These are phyloP conservation scores for Auriscalpium vulgare DNA, from an alignment of 768 basidiomycete species.

Conservation along the genomic window DNA sequence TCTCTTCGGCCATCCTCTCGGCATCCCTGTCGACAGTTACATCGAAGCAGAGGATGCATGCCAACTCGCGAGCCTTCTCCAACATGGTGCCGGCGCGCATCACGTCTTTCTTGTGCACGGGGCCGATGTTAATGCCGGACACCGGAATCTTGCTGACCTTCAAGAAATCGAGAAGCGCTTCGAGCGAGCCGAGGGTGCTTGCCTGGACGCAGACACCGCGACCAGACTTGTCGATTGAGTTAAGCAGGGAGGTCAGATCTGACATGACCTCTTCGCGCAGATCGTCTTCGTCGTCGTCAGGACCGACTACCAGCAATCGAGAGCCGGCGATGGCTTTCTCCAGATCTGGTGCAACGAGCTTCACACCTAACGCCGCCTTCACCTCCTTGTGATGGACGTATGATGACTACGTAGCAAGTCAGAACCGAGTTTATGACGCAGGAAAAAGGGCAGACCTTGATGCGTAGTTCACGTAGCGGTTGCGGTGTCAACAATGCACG, in stretches of 20 bases:
- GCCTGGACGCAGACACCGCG: conserved; percentile 97
- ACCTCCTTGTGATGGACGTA: conserved; percentile 98
- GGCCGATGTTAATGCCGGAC: conserved; percentile 94
- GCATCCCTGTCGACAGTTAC: conserved; percentile 92
- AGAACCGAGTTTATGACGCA: no score
- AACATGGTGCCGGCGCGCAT: conserved; percentile 91
- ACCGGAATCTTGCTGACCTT: conserved; percentile 95
- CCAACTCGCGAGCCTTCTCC: conserved; percentile 91
- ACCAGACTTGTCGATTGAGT: conserved; percentile 92
- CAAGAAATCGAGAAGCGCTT: conserved; percentile 94
- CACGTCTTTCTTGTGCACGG: conserved; percentile 91
- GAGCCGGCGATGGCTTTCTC: conserved; percentile 99
- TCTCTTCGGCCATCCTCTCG: conserved; percentile 84
- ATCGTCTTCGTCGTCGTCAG: conserved; percentile 95
- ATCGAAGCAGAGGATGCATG: conserved; percentile 95
- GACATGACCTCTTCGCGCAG: conserved; percentile 94
- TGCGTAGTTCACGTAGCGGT: conserved; percentile 87
- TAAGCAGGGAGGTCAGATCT: conserved; percentile 80
- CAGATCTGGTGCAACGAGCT: conserved; percentile 88
- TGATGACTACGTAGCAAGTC: conserved; percentile 49
- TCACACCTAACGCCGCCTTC: conserved; percentile 94
- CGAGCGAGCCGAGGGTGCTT: conserved; percentile 92
- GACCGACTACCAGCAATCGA: conserved; percentile 82
- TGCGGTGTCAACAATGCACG: conserved; percentile 94
- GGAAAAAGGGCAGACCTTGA: conserved; percentile 57